These are phyloP conservation scores for Alisma plantagoaquatica DNA, from an alignment of 106 monocot species.

Conservation along the genomic window DNA sequence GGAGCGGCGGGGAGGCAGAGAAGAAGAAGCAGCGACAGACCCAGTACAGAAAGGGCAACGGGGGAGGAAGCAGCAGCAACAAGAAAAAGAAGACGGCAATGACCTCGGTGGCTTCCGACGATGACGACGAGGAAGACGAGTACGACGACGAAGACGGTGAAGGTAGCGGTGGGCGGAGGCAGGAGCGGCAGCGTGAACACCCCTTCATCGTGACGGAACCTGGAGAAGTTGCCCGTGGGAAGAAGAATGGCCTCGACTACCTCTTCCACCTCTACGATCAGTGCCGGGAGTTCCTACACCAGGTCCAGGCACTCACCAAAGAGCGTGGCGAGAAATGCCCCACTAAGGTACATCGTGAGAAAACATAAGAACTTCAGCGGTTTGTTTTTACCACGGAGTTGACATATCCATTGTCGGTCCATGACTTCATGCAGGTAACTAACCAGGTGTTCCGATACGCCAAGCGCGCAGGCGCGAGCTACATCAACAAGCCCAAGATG, in stretches of 20 bases:
- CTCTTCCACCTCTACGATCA: slow-evolving; percentile 93
- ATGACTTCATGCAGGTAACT: slow-evolving; percentile 76
- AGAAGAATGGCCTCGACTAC: slow-evolving; percentile 97
- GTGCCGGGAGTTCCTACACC: slow-evolving; percentile 77
- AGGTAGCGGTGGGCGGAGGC: slow-evolving; percentile 9
- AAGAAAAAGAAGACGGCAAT: slow-evolving; percentile 19
- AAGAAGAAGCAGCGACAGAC: slow-evolving; percentile 1
- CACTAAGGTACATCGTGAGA: slow-evolving; percentile 68
- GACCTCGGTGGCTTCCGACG: slow-evolving; percentile 4
- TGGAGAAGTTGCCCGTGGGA: slow-evolving; percentile 90
- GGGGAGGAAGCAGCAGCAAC: neutral
- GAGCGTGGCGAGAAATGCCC: slow-evolving; percentile 92
- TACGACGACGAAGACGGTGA: slow-evolving; percentile 6
- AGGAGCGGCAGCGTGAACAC: slow-evolving; percentile 83
- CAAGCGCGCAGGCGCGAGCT: slow-evolving; percentile 80
- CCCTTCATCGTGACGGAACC: slow-evolving; percentile 98
- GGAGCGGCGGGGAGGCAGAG: slow-evolving; percentile 47
- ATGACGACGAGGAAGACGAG: neutral
- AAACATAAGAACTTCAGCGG: too few relatives aligned
- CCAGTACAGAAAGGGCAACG: slow-evolving; percentile 3
- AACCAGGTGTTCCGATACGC: slow-evolving; percentile 96
- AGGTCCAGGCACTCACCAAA: slow-evolving; percentile 66
- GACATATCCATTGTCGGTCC: too few relatives aligned
- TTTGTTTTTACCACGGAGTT: too few relatives aligned
- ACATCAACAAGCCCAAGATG: slow-evolving; percentile 99